These are phyloP conservation scores for Macrocystidia cucumis DNA, from an alignment of 1,284 basidiomycete genomes.

Conservation along the genomic window DNA sequence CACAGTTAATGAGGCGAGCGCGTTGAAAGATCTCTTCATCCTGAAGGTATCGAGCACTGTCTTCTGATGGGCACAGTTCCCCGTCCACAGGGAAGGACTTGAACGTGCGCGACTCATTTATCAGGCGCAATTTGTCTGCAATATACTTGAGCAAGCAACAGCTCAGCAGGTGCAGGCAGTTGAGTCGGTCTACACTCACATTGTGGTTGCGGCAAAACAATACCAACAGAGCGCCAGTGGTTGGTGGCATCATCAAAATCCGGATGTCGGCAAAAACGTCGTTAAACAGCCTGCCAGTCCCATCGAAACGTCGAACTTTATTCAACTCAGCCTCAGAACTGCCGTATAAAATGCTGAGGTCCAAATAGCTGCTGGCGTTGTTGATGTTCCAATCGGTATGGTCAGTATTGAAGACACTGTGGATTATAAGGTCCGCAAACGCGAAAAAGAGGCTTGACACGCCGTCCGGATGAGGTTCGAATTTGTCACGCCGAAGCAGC, in stretches of 20 bases:
- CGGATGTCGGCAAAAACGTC: slow-evolving; percentile 76
- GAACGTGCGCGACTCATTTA: slow-evolving; percentile 68
- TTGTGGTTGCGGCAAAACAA: slow-evolving; percentile 86
- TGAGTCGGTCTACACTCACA: slow-evolving; percentile 30
- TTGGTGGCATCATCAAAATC: slow-evolving; percentile 75
- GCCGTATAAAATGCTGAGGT: slow-evolving; percentile 77
- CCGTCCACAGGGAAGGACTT: slow-evolving; percentile 39
- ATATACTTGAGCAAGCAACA: slow-evolving; percentile 50
- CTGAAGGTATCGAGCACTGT: slow-evolving; percentile 39
- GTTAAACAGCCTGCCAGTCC: slow-evolving; percentile 57
- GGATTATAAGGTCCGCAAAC: slow-evolving; percentile 78
- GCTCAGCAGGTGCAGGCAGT: slow-evolving; percentile 1
- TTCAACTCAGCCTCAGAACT: slow-evolving; percentile 56
- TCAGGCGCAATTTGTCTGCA: slow-evolving; percentile 65
- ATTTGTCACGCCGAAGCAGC: slow-evolving; percentile 33
- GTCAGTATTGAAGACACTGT: slow-evolving; percentile 71
- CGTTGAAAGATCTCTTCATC: slow-evolving; percentile 82
- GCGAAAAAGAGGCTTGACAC: slow-evolving; percentile 75
- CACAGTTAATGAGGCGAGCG: slow-evolving; percentile 69
- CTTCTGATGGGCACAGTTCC: slow-evolving; percentile 19
- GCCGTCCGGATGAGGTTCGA: slow-evolving; percentile 70
- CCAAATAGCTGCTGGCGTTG: slow-evolving; percentile 83
- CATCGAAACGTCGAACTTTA: slow-evolving; percentile 52
- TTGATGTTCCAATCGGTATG: slow-evolving; percentile 65
- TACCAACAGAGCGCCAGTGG: slow-evolving; percentile 63